Conservation (phyloP, 192 early-diverging fungal genomes). For the Gonapodya sp. region DNA sequence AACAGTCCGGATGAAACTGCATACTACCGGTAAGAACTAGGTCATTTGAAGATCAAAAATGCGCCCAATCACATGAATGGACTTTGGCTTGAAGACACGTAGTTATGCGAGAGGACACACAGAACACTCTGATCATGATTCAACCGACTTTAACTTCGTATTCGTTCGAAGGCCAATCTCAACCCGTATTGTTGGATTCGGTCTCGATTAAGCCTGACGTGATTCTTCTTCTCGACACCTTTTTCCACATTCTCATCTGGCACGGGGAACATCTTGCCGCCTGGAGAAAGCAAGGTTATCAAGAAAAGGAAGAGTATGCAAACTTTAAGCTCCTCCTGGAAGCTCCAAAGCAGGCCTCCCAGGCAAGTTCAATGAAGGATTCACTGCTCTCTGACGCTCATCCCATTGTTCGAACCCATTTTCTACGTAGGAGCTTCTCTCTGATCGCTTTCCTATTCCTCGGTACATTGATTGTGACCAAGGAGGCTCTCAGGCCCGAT, state of each 20-base stretch:
- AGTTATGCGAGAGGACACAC: slow-evolving; percentile 88
- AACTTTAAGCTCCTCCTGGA: slow-evolving; percentile 90
- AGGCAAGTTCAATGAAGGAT: slow-evolving; percentile 27
- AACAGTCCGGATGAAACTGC: slow-evolving; percentile 98
- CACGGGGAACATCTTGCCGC: slow-evolving; percentile 94
- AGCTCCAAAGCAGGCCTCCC: slow-evolving; percentile 77
- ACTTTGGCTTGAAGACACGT: slow-evolving; percentile 61
- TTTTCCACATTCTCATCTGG: slow-evolving; percentile 99
- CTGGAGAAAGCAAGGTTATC: slow-evolving; percentile 94
- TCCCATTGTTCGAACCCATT: slow-evolving; percentile 9
- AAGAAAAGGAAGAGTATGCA: slow-evolving; percentile 87
- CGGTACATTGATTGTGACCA: slow-evolving; percentile 97
- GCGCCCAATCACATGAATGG: background rate
- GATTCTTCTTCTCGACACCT: slow-evolving; percentile 90
- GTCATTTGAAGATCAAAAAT: background rate
- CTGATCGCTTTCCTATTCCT: slow-evolving; percentile 93
- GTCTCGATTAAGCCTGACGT: slow-evolving; percentile 94
- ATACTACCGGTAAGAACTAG: slow-evolving; percentile 54
- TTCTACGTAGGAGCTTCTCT: slow-evolving; percentile 63
- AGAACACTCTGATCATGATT: slow-evolving; percentile 98
- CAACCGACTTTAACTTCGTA: slow-evolving; percentile 95
- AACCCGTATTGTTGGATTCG: slow-evolving; percentile 91
- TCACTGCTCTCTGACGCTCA: slow-evolving; percentile 7
- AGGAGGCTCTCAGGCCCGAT: slow-evolving; percentile 93
- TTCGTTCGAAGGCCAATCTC: slow-evolving; percentile 71